Evolutionary conservation across 306 rosid genomes (phyloP), one percentile per base, ranked within the genome.

Genomic region (Myrica gale): DNA sequence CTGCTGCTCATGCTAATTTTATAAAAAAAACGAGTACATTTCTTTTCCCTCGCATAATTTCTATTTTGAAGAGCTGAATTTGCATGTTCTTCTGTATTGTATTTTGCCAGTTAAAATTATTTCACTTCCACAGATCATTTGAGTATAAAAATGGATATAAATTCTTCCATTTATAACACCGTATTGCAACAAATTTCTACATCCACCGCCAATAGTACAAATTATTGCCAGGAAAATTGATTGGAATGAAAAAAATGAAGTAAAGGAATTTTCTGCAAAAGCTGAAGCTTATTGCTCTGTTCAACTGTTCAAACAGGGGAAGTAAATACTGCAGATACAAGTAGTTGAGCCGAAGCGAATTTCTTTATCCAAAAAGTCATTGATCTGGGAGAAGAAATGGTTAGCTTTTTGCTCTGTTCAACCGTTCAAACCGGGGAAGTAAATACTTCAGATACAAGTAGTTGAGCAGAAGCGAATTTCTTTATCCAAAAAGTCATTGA

Each of bases 341-440:
- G 7, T 2, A 26, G 43, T 32, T 26, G 44, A 61, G 45, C 44
- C 32, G 41, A 26, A 32, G 68, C 13, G 50, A 66, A 13, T 17
- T 37, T 39, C n/a, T 41, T 16, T 63, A 17, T 9, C 37, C 26
- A 5, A 10, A 9, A 71, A 26, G 62, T 10, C 66, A 13, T 42
- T 45, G 78, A 42, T 17, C 19, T 8, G 44, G 19, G 68, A 32
- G 37, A 54, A 66, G 67, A 42, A 78, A 62, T 63, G n/a, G 47
- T 41, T 4, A 55, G 68, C 44, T 62, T 19, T 42, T 32, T 32
- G 37, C 37, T 32, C 37, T 32, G 37, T 41, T 65, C 46, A 43
- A n/a, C 47, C 42, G 50, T 66, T 42, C 37, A 32, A 26, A 32
- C 26, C 12, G 12, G 9, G 12, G 65, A 26, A 32, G 43, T 32